A percentile compares a stretch with the other conserved stretches of the same genome.
Conservation (phyloP, 1,284 basidiomycete genomes). For the Cryptococcus sp. region DNA sequence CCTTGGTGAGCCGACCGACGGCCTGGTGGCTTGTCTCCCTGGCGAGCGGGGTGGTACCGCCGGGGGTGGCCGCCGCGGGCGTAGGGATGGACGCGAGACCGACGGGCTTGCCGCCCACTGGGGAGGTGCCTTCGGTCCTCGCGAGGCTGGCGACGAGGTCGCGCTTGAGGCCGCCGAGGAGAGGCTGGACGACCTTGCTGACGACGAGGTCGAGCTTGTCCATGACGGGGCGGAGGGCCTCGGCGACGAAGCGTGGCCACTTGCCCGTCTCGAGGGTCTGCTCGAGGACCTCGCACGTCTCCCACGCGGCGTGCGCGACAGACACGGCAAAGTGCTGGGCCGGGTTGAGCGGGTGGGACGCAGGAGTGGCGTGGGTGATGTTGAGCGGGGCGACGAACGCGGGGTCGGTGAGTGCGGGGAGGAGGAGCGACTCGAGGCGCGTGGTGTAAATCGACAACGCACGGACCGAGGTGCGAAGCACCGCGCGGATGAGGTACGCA, state of each 20-base stretch:
- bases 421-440: conserved; percentile 49
- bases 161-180: conserved; percentile 43
- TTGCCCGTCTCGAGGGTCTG: conserved; percentile 44
- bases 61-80: conserved; percentile 15
- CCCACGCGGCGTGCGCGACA: conserved; percentile 50
- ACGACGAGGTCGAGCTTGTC: conserved; percentile 55
- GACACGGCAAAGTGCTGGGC: conserved; percentile 47
- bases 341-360: conserved; percentile 43
- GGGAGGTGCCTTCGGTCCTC: conserved; percentile 33
- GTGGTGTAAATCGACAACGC: conserved; percentile 49
- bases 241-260: conserved; percentile 53
- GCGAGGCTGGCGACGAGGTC: conserved; percentile 43
- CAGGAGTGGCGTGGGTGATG: conserved; percentile 21
- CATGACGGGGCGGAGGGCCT: conserved; percentile 59
- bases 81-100: conserved; percentile 37
- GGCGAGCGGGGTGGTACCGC: conserved; percentile 20
- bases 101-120: conserved; percentile 34
- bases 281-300: conserved; percentile 49
- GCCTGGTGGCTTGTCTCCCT: conserved; percentile 33
- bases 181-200: conserved; percentile 49
- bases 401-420: conserved; percentile 47
- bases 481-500: conserved; percentile 49
- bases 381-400: conserved; percentile 41
- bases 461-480: conserved; percentile 46
- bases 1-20: conserved; percentile 35